These are phyloP conservation scores for Candida nemodendra DNA, from an alignment of 805 yeast genomes.

Conservation along the genomic window DNA sequence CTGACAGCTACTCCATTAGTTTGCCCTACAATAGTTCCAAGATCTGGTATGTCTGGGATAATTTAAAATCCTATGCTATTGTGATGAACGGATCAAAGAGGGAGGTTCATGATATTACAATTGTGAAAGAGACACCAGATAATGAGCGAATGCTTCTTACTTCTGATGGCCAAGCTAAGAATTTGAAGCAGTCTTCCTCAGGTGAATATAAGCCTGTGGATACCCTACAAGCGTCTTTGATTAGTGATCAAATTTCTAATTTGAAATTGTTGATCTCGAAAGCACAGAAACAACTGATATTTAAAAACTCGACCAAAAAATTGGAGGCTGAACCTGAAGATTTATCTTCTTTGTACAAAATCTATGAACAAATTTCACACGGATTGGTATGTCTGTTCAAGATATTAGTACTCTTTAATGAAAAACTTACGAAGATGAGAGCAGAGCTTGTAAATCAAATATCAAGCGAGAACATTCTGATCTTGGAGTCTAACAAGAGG, in stretches of 20 bases:
- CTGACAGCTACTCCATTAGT: constrained; percentile 5
- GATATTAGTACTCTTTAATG: constrained; percentile 15
- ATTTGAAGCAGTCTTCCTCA: neutral
- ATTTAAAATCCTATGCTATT: constrained; percentile 17
- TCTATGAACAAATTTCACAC: constrained; percentile 14
- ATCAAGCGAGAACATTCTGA: constrained; percentile 16
- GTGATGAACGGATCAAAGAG: constrained; percentile 5
- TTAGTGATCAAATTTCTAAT: neutral
- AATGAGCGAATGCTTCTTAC: constrained; percentile 2
- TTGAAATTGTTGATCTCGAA: constrained; percentile 3
- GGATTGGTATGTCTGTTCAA: constrained; percentile 22
- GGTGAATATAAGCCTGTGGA: constrained; percentile 2
- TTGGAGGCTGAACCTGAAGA: constrained; percentile 16
- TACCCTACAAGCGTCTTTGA: neutral
- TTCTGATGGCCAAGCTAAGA: neutral
- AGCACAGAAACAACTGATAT: constrained; percentile 8
- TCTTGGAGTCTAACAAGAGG: constrained; percentile 13
- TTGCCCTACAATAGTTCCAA: constrained; percentile 17
- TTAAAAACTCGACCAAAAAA: constrained; percentile 2
- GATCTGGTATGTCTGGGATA: constrained; percentile 28
- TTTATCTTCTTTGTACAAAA: constrained; percentile 14
- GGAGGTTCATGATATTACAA: constrained; percentile 14
- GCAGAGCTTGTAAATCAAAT: constrained; percentile 28
- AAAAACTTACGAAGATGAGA: constrained; percentile 18
- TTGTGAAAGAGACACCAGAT: constrained; percentile 4